phyloP scores from a whole-genome alignment of 1,284 basidiomycete genomes.

The Fomitopsis palustris region DNA sequence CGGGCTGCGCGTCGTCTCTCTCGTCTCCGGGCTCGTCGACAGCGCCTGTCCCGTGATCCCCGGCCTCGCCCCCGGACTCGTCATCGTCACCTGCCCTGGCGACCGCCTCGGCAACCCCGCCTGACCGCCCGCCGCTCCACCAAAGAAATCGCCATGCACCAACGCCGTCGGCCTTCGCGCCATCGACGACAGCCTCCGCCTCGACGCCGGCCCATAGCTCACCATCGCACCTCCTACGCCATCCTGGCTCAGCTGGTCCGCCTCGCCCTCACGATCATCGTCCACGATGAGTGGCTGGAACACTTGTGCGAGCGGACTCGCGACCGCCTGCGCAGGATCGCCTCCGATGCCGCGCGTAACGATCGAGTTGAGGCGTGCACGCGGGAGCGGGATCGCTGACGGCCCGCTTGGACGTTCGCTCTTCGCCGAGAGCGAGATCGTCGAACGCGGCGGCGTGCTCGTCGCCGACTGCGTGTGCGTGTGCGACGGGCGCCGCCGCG shows the following conservation, averaged over 20 bases:
- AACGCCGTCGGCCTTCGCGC: constrained; percentile 15
- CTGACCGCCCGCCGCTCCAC: constrained; percentile 2
- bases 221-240: constrained; percentile 24
- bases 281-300: constrained; percentile 64
- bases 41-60: constrained; percentile 19
- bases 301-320: constrained; percentile 69
- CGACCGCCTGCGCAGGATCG: constrained; percentile 40
- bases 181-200: constrained; percentile 52
- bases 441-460: constrained; percentile 11
- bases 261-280: constrained; percentile 33
- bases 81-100: not conserved
- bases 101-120: constrained; percentile 13
- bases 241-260: constrained; percentile 26
- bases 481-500: constrained; percentile 12
- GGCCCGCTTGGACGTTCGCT: constrained; percentile 15
- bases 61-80: constrained; percentile 15
- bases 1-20: not conserved
- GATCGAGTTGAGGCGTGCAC: constrained; percentile 45
- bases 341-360: constrained; percentile 36
- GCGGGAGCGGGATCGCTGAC: constrained; percentile 25
- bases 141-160: constrained; percentile 12
- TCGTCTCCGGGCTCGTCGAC: constrained; percentile 32
- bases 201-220: constrained; percentile 58
- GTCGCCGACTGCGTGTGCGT: constrained; percentile 15
- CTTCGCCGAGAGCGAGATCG: constrained; percentile 4